These are phyloP conservation scores for Carpinus viminea DNA, from an alignment of 306 rosid species.

Conservation along the genomic window DNA sequence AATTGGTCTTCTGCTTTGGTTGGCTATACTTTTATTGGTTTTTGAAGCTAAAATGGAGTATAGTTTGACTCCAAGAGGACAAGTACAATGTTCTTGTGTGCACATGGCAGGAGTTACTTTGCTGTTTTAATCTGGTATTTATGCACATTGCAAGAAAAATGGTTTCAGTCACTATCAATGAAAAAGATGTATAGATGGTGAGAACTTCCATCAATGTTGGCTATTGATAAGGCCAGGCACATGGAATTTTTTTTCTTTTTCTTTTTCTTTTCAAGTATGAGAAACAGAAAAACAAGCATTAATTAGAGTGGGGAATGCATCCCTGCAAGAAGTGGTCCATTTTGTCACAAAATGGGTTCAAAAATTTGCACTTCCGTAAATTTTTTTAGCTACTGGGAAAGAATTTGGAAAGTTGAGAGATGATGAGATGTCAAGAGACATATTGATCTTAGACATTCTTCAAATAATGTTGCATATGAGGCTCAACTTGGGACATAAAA, in stretches of 20 bases:
- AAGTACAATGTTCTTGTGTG: not conserved
- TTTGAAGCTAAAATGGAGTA: not conserved
- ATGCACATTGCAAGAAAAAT: slow-evolving; percentile 11
- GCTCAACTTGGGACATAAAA: not conserved
- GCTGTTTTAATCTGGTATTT: not conserved
- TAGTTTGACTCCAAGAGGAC: not conserved
- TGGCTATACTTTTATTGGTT: not conserved
- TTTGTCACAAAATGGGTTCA: too few relatives aligned
- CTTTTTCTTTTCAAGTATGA: too few relatives aligned
- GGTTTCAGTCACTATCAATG: not conserved
- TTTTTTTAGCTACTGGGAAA: too few relatives aligned
- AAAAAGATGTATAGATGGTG: too few relatives aligned
- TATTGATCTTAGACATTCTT: too few relatives aligned
- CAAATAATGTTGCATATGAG: too few relatives aligned
- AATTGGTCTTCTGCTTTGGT: not conserved
- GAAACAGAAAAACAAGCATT: too few relatives aligned
- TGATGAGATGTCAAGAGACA: too few relatives aligned
- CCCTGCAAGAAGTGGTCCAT: too few relatives aligned
- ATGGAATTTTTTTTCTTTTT: not conserved
- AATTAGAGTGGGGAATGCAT: too few relatives aligned
- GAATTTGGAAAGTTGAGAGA: too few relatives aligned
- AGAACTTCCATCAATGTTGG: not conserved
- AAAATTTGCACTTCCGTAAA: too few relatives aligned
- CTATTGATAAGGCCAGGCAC: not conserved
- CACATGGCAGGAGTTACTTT: not conserved